A percentile compares a stretch with the other conserved stretches of the same genome.
phyloP scores from a whole-genome alignment of 1,284 basidiomycete genomes.

The Cryptococcus sp. region DNA sequence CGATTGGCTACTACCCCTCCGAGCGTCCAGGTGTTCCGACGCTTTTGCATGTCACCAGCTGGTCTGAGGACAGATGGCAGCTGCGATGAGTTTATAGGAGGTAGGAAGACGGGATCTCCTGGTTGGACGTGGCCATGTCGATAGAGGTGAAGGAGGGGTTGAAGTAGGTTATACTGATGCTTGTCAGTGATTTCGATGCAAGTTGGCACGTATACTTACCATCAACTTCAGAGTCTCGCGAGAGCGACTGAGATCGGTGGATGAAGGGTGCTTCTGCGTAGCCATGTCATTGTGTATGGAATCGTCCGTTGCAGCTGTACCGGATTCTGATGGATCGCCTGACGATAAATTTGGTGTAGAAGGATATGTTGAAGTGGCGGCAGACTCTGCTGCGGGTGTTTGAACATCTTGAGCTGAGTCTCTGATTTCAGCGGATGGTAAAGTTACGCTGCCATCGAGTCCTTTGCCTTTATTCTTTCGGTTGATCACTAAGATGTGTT shows the following conservation, averaged over 20 bases:
- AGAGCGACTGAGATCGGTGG: not conserved
- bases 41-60: constrained; percentile 33
- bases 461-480: too few species aligned
- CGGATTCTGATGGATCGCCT: too few species aligned
- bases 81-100: constrained; percentile 28
- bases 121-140: constrained; percentile 41
- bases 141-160: constrained; percentile 33
- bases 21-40: constrained; percentile 34
- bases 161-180: constrained; percentile 34
- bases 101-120: constrained; percentile 35
- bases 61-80: constrained; percentile 27
- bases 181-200: constrained; percentile 1
- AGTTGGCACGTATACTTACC: constrained; percentile 15
- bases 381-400: too few species aligned
- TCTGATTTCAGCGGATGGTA: too few species aligned
- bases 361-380: too few species aligned
- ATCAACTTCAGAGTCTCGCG: constrained; percentile 20
- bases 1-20: constrained; percentile 25
- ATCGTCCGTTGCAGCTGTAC: too few species aligned
- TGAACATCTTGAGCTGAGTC: too few species aligned
- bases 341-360: too few species aligned
- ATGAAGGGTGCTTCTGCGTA: too few species aligned
- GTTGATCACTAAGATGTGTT: too few species aligned
- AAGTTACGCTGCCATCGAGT: too few species aligned
- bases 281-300: too few species aligned